These are phyloP conservation scores for Megacollybia platyphylla DNA, from an alignment of 1,284 basidiomycete species.

Conservation along the genomic window DNA sequence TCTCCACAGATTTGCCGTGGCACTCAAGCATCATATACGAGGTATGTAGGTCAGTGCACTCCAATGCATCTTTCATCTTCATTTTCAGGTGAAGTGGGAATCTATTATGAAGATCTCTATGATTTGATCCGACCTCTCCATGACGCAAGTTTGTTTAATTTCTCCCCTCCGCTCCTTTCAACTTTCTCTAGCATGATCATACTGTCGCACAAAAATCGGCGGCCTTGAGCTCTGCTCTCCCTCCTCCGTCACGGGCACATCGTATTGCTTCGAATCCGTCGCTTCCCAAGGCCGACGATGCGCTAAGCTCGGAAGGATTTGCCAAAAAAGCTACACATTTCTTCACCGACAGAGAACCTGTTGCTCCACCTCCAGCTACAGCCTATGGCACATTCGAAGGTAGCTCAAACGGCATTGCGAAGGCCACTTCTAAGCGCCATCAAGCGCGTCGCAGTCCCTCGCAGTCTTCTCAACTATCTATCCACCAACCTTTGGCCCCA, in stretches of 20 bases:
- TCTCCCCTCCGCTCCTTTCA: background rate
- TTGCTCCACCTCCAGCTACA: conserved; percentile 31
- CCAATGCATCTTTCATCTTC: background rate
- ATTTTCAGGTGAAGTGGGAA: conserved; percentile 31
- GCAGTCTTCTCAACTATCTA: conserved; percentile 11
- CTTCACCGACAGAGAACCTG: conserved; percentile 8
- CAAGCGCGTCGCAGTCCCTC: conserved; percentile 12
- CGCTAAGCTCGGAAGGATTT: background rate
- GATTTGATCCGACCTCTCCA: conserved; percentile 27
- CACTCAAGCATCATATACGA: conserved; percentile 55
- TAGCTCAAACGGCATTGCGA: conserved; percentile 9
- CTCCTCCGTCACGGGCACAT: conserved; percentile 14
- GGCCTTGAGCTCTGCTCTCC: conserved; percentile 9
- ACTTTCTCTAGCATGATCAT: conserved; percentile 17
- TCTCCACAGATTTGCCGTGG: conserved; percentile 32
- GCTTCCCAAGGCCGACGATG: conserved; percentile 5
- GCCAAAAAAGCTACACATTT: conserved; percentile 10
- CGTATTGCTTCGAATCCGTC: conserved; percentile 14
- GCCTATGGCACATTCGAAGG: conserved; percentile 33
- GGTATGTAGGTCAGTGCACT: conserved; percentile 16
- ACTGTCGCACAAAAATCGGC: conserved; percentile 10
- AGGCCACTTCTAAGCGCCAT: conserved; percentile 7
- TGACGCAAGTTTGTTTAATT: conserved; percentile 15
- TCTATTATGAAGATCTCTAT: conserved; percentile 49
- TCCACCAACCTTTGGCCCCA: conserved; percentile 15